Base-by-base conservation (phyloP, 1,284 basidiomycete genomes). In the Tausonia pullulans region DNA sequence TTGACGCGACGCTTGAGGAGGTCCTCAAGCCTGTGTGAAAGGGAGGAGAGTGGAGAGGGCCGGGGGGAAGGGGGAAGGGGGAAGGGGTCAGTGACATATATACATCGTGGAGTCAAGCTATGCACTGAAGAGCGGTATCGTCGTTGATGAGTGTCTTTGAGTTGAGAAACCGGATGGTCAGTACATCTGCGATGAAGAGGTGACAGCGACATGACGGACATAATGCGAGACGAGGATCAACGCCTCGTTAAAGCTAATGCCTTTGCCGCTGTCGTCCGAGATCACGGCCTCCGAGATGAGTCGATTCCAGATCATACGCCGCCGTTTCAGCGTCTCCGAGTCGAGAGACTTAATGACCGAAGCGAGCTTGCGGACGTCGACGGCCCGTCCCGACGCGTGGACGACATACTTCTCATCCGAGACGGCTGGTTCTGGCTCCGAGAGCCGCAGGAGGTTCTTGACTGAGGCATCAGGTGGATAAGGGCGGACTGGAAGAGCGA, bases 231-330 rank as follows among this genome's bases (percentile, higher is more conserved):
- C 78, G 62, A 98, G 78, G 57, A 89, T 73, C 11, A 98, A 81
- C 91, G 97, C 96, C 54, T 87, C 83, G 5, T 85, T 90, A 78
- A 98, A 98, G 16, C 90, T 88, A 67, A 98, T 89, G 8, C 94
- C 92, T 60, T 83, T 82, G 0, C 84, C 84, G 43, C 81, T 81
- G 67, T 87, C 81, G 68, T 86, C 83, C 2, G 83, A 82, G 54
- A 91, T 82, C 68, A 81, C 84, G 3, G 91, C 90, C 78, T 96
- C 92, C 71, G 93, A 87, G 71, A 87, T 91, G 3, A 96, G 77
- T 27, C 86, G 81, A 68, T 83, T 84, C 72, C 88, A 93, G 16
- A 85, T 74, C 8, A 81, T 81, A 67, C 87, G 82, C 40, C 90
- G 81, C 68, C 81, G 81, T 63, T 85, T 80, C 68, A 91, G 83